These are phyloP conservation scores for Gonium pectorale DNA, from an alignment of 139 green algal species.

Conservation along the genomic window DNA sequence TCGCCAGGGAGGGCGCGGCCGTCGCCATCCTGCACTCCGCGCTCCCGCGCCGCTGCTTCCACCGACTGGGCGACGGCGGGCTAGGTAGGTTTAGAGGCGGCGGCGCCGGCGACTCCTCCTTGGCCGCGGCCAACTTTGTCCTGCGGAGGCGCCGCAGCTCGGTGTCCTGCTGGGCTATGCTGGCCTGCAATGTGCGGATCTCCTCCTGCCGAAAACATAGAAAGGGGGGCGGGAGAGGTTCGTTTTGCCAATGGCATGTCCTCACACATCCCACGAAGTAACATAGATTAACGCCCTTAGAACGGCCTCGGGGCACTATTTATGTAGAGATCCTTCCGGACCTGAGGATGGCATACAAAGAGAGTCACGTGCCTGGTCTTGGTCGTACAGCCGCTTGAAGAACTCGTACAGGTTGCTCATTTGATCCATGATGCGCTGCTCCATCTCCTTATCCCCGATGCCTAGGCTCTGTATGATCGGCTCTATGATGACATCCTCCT, in stretches of 20 bases:
- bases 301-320: too few relatives aligned
- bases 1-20: neutral
- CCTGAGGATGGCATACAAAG: too few relatives aligned
- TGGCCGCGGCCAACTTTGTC: neutral
- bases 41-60: neutral
- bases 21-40: too few relatives aligned
- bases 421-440: constrained; percentile 36
- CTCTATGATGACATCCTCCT: constrained; percentile 47
- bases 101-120: neutral
- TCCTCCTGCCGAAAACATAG: too few relatives aligned
- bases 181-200: constrained; percentile 33
- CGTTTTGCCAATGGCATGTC: too few relatives aligned
- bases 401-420: constrained; percentile 56
- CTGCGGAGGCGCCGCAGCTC: constrained; percentile 19
- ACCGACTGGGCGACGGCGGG: too few relatives aligned
- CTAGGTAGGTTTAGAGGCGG: too few relatives aligned
- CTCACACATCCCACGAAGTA: too few relatives aligned
- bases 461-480: constrained; percentile 45
- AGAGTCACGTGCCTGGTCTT: constrained; percentile 56
- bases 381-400: constrained; percentile 52
- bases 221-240: too few relatives aligned
- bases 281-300: too few relatives aligned
- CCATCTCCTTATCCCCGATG: constrained; percentile 38
- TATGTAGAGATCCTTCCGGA: too few relatives aligned
- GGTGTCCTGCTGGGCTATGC: constrained; percentile 31